Percentiles rank a stretch among this genome's conserved stretches.
Conservation (phyloP, 129 eudicot species). For the Erigeron canadensis region DNA sequence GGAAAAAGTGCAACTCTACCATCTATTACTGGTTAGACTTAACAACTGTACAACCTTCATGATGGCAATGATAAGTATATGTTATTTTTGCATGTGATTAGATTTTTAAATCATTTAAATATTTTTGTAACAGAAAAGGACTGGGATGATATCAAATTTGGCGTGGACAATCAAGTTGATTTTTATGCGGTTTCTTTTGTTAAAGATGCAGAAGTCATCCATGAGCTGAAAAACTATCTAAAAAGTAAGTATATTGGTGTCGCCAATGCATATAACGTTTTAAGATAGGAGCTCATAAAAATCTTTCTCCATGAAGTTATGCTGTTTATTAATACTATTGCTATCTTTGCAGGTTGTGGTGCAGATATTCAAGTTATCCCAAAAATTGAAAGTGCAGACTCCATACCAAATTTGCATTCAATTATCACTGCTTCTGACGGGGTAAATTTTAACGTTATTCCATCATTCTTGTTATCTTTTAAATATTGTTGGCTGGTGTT, state of each 20-base stretch:
- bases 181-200: slow-evolving; percentile 99
- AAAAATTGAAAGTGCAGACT: slow-evolving; percentile 96
- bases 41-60: neutral
- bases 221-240: slow-evolving; percentile 86
- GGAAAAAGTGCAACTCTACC: slow-evolving; percentile 99
- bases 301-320: neutral
- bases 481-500: neutral
- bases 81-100: neutral
- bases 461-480: neutral
- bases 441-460: slow-evolving; percentile 36
- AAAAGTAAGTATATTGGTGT: slow-evolving; percentile 50
- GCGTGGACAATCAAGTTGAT: slow-evolving; percentile 95
- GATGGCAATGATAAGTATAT: neutral
- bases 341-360: slow-evolving; percentile 61
- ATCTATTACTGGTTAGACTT: slow-evolving; percentile 83
- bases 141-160: slow-evolving; percentile 99
- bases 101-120: neutral
- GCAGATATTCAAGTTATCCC: slow-evolving; percentile 95
- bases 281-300: neutral
- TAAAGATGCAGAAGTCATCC: slow-evolving; percentile 94
- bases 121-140: slow-evolving; percentile 71
- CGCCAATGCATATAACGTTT: neutral
- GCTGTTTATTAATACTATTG: slow-evolving; percentile 8
- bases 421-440: slow-evolving; percentile 97
- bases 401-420: slow-evolving; percentile 92